Evolutionary conservation across 306 rosid genomes (phyloP).

Genomic region (Chamaecrista fasciculata): DNA sequence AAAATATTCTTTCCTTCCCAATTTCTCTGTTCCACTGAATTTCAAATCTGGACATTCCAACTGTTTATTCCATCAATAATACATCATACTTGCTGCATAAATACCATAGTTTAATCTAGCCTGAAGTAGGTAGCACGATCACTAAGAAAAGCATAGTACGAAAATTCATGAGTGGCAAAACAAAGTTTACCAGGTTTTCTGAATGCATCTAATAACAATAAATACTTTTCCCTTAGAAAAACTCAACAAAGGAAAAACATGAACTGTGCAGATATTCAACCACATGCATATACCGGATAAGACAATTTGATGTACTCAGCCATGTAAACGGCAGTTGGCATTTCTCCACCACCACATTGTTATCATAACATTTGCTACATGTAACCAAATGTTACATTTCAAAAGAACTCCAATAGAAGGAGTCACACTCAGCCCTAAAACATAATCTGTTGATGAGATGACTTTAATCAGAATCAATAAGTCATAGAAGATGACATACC

Average conservation of each 20-base stretch:
- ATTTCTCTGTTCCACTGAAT: constrained; percentile 77
- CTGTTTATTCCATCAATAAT: constrained; percentile 65
- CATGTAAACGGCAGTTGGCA: constrained; percentile 10
- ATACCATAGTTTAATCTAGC: constrained; percentile 19
- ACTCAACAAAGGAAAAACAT: not conserved
- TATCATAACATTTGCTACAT: constrained; percentile 6
- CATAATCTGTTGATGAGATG: constrained; percentile 6
- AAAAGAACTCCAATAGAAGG: not conserved
- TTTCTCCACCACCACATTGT: constrained; percentile 7
- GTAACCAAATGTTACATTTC: not conserved
- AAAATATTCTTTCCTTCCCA: constrained; percentile 79
- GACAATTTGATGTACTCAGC: not conserved
- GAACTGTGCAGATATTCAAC: constrained; percentile 5
- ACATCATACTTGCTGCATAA: constrained; percentile 38
- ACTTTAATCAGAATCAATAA: constrained; percentile 4
- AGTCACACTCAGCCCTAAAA: not conserved
- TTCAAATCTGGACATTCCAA: constrained; percentile 94
- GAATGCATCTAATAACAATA: constrained; percentile 11
- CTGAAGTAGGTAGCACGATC: constrained; percentile 25
- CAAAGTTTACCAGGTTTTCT: not conserved
- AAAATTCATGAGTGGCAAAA: not conserved
- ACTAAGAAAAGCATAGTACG: not conserved
- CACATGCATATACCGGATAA: not conserved
- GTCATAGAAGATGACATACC: constrained; percentile 46
- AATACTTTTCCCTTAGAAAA: not conserved